Evolutionary conservation across 2,329 filamentous ascomycete genomes (phyloP).

Genomic region (Clathrospora elynae): DNA sequence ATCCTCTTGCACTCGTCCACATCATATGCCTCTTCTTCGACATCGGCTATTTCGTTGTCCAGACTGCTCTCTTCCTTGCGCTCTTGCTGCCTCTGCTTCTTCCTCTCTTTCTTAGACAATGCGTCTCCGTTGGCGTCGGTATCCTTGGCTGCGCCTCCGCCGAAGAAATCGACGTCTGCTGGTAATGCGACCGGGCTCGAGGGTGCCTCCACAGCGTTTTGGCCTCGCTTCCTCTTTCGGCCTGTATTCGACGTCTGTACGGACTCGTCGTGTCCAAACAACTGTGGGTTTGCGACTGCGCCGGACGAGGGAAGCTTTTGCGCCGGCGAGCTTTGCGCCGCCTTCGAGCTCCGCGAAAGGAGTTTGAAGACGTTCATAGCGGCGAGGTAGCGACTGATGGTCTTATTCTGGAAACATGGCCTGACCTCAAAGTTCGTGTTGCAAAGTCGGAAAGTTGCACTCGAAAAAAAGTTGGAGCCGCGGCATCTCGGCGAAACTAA

Average conservation of each 20-base stretch:
- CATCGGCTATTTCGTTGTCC: constrained; percentile 5
- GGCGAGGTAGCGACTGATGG: not conserved
- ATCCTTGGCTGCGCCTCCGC: constrained; percentile 24
- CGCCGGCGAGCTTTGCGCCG: constrained; percentile 48
- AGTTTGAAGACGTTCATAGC: constrained; percentile 75
- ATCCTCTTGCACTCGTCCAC: constrained; percentile 75
- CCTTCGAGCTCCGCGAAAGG: constrained; percentile 71
- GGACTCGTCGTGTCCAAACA: constrained; percentile 58
- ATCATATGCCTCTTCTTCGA: constrained; percentile 53
- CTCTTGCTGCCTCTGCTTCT: constrained; percentile 17
- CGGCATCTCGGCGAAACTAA: constrained; percentile 23
- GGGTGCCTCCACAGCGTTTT: constrained; percentile 18
- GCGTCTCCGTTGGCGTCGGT: constrained; percentile 10
- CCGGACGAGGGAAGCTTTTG: constrained; percentile 68
- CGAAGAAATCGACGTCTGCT: constrained; percentile 54
- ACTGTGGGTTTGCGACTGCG: constrained; percentile 68
- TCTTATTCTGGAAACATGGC: too few relatives aligned
- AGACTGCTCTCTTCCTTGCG: constrained; percentile 7
- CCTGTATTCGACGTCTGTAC: constrained; percentile 45
- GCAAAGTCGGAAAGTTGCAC: constrained; percentile 25
- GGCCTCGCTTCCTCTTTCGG: constrained; percentile 53
- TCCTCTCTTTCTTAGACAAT: constrained; percentile 23
- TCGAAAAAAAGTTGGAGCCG: constrained; percentile 28
- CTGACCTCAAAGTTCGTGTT: constrained; percentile 3
- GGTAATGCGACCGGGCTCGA: constrained; percentile 22